Base-by-base conservation (phyloP, 768 basidiomycete species). In the Kwoniella pini region DNA sequence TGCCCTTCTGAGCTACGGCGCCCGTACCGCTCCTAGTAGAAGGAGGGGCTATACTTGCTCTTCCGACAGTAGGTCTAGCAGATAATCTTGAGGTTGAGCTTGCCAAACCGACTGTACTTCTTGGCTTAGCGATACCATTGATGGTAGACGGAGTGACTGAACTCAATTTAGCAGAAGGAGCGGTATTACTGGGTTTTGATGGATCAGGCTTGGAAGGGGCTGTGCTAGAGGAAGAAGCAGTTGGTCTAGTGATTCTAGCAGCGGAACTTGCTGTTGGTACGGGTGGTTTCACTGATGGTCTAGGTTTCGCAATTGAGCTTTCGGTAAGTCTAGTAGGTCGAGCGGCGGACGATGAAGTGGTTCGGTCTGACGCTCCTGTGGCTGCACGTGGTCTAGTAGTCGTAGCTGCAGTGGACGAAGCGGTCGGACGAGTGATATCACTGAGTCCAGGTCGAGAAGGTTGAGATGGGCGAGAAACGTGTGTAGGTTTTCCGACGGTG, bases 31-130 rank as follows among this genome's bases (percentile, higher is more conserved):
- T 27, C 2, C 28, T 36, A 4, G 42, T 27, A 9, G 46, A 30
- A 17, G 54, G 24, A 6, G 60, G 60, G 3, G 53, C 53, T 48
- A 62, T 62, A 38, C 60, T 62, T 27, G 60, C 54, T 52, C 60
- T 55, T n/a, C 53, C 60, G 11, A 39, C 43, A 28, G 43, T 27
- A 1, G 55, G 55, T 27, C 55, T 46, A 42, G 28, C 30, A 11
- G 48, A 44, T 10, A 44, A 38, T 30, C 57, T 51, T n/a, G 57
- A 38, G 11, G 53, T 43, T 26, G 60, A 39, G 19, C 39, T 42
- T 15, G 60, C 28, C 15, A 51, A 17, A 55, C 33, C 15, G 45
- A 11, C 4, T 21, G 44, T 30, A 52, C 51, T 33, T 36, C 50
- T 33, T 17, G 55, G 40, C 49, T 21, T 58, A 24, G 38, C 17